Evolutionary conservation across 2,329 filamentous ascomycete species (phyloP).

Genomic region (Phialemonium atrogriseum): DNA sequence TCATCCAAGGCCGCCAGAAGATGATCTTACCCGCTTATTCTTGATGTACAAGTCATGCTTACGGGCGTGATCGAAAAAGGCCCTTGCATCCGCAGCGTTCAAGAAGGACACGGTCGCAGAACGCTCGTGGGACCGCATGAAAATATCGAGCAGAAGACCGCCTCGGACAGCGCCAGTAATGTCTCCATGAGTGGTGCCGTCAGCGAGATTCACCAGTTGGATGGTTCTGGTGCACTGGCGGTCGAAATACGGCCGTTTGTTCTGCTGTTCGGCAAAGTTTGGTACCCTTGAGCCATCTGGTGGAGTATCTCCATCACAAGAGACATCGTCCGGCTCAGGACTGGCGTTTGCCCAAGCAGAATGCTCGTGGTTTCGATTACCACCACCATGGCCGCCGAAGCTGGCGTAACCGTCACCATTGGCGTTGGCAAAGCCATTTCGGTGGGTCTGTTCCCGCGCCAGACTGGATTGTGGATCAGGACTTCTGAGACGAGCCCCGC

Average conservation of each 20-base stretch:
- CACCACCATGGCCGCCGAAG: neutral
- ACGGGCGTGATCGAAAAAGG: conserved; percentile 58
- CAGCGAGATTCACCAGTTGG: conserved; percentile 52
- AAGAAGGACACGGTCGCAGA: conserved; percentile 63
- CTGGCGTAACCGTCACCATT: conserved; percentile 4
- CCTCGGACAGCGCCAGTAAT: conserved; percentile 58
- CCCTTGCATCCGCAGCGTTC: conserved; percentile 49
- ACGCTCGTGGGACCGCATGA: conserved; percentile 49
- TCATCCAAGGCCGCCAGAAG: neutral
- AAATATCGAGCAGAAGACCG: conserved; percentile 62
- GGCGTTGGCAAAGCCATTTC: conserved; percentile 3
- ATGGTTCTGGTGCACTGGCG: conserved; percentile 46
- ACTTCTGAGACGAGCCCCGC: neutral
- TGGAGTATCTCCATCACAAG: conserved; percentile 9
- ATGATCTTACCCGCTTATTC: conserved; percentile 51
- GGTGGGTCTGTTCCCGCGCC: conserved; percentile 1
- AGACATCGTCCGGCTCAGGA: conserved; percentile 12
- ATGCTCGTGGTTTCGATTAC: conserved; percentile 6
- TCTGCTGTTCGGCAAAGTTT: conserved; percentile 9
- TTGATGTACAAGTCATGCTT: conserved; percentile 61
- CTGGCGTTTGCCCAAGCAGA: conserved; percentile 11
- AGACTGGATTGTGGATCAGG: neutral
- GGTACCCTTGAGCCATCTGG: conserved; percentile 9
- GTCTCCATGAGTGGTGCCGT: conserved; percentile 56
- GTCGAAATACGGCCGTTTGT: conserved; percentile 21